Evolutionary conservation across 106 monocot species (phyloP).

Genomic region (Phalaenopsis equestris): DNA sequence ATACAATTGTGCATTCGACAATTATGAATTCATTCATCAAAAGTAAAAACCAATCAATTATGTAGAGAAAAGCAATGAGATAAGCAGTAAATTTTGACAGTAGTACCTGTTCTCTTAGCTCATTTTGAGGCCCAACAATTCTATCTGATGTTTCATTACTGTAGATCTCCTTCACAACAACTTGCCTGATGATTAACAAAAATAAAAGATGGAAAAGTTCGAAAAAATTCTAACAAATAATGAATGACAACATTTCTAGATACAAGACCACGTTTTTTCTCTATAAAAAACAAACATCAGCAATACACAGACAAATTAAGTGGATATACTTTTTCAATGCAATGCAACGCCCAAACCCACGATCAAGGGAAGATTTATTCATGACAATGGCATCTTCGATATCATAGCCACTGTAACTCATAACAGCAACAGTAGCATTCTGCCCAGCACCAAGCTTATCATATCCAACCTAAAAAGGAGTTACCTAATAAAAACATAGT

Average conservation of each 20-base stretch:
- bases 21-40: neutral
- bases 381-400: slow-evolving; percentile 99
- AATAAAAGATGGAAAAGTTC: neutral
- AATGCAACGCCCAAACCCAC: slow-evolving; percentile 96
- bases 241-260: neutral
- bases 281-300: neutral
- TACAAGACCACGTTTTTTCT: neutral
- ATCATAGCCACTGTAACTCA: slow-evolving; percentile 99
- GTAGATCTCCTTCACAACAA: slow-evolving; percentile 48
- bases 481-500: neutral
- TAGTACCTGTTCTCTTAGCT: slow-evolving; percentile 35
- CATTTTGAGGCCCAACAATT: slow-evolving; percentile 52
- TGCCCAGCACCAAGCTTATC: slow-evolving; percentile 98
- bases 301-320: neutral
- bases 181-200: slow-evolving; percentile 34
- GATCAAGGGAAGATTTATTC: slow-evolving; percentile 98
- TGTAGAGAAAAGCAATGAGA: slow-evolving; percentile 4
- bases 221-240: neutral
- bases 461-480: slow-evolving; percentile 60
- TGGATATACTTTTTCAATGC: slow-evolving; percentile 67
- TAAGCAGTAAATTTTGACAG: neutral
- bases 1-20: neutral
- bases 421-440: slow-evolving; percentile 99
- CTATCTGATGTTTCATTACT: slow-evolving; percentile 37
- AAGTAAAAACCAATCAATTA: neutral